Evolutionary conservation across 1,284 basidiomycete species (phyloP).

Genomic region (Marasmius sp.): DNA sequence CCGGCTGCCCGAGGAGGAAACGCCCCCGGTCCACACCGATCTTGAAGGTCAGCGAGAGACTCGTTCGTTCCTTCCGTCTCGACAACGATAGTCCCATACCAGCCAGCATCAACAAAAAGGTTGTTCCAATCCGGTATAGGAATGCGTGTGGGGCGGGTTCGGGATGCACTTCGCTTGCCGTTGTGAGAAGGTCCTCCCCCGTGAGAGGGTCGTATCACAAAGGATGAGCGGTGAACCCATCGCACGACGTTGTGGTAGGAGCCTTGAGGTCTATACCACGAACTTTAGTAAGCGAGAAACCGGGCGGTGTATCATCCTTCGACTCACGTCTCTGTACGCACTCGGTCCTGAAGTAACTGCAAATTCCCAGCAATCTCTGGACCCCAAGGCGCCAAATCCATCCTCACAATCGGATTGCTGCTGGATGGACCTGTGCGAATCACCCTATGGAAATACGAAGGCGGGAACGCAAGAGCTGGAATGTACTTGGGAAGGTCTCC

Average conservation of each 20-base stretch:
- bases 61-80: conserved; percentile 85
- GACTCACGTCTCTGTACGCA: conserved; percentile 77
- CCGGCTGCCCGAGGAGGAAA: conserved; percentile 56
- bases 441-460: conserved; percentile 83
- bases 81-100: conserved; percentile 77
- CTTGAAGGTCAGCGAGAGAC: conserved; percentile 73
- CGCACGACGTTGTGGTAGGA: conserved; percentile 75
- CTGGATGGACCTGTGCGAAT: conserved; percentile 53
- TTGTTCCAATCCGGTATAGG: conserved; percentile 50
- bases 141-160: conserved; percentile 29
- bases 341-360: conserved; percentile 73
- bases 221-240: conserved; percentile 78
- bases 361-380: conserved; percentile 70
- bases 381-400: conserved; percentile 75
- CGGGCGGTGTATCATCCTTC: not conserved
- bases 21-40: conserved; percentile 61
- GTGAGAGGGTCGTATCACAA: conserved; percentile 47
- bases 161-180: not conserved
- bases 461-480: conserved; percentile 73
- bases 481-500: conserved; percentile 79
- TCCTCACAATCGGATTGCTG: conserved; percentile 70
- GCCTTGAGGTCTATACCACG: conserved; percentile 62
- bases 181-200: conserved; percentile 6
- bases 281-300: not conserved
- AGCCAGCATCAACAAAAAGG: conserved; percentile 69